Conservation (phyloP, 2,329 filamentous ascomycete species). For the Claviceps arundinis region DNA sequence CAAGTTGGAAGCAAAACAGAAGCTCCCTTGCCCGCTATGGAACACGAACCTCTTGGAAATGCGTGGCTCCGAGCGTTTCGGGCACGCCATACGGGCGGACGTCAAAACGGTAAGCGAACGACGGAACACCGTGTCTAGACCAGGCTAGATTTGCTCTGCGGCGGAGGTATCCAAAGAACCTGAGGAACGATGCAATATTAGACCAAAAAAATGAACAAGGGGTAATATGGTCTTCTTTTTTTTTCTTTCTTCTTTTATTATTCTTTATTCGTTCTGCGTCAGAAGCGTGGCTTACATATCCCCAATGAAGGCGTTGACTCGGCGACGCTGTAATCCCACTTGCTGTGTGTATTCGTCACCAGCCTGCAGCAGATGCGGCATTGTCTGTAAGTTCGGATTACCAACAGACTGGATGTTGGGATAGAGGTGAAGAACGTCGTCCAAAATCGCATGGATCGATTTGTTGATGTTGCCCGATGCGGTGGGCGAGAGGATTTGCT, state of each 20-base stretch:
- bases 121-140: neutral
- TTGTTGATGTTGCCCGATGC: neutral
- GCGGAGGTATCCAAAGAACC: neutral
- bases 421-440: neutral
- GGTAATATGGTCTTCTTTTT: no score
- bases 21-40: no score
- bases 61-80: neutral
- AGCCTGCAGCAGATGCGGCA: neutral
- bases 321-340: neutral
- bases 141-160: neutral
- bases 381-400: neutral
- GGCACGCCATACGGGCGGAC: neutral
- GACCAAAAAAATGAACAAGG: neutral
- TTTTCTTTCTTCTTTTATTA: no score
- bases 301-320: neutral
- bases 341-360: neutral
- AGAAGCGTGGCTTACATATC: neutral
- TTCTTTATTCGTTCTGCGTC: no score
- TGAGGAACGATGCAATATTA: neutral
- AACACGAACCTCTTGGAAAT: neutral
- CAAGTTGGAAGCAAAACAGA: no score
- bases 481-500: neutral
- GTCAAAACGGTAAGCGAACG: neutral
- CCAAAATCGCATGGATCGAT: neutral
- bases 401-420: neutral